These are phyloP conservation scores for Clitoria ternatea DNA, from an alignment of 306 rosid species.

Conservation along the genomic window DNA sequence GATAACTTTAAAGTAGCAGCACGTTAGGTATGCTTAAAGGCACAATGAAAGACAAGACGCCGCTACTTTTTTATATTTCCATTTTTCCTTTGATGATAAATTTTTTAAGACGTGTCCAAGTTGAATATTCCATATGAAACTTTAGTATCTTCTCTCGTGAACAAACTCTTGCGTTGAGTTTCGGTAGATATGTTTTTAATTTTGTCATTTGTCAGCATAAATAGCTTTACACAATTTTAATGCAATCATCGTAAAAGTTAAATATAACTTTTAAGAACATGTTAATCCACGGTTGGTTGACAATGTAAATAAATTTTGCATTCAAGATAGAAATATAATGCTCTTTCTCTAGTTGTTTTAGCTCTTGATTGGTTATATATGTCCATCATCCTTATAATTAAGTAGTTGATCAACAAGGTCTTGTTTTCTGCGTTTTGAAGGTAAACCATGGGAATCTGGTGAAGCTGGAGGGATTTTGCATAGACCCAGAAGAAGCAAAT, in stretches of 20 bases:
- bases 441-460: conserved; percentile 96
- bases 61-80: not conserved
- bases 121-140: not conserved
- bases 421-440: conserved; percentile 38
- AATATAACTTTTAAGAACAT: too few relatives aligned
- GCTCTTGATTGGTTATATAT: not conserved
- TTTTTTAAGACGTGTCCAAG: not conserved
- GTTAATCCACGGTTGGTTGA: too few relatives aligned
- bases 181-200: too few relatives aligned
- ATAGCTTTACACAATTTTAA: too few relatives aligned
- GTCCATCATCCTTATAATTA: not conserved
- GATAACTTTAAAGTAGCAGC: not conserved
- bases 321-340: not conserved
- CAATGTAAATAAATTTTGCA: too few relatives aligned
- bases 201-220: too few relatives aligned
- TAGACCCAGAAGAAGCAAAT: conserved; percentile 58
- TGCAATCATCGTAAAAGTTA: too few relatives aligned
- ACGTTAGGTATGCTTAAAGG: conserved; percentile 16
- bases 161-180: too few relatives aligned
- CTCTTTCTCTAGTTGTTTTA: not conserved
- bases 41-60: conserved; percentile 7
- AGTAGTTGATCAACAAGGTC: conserved; percentile 1
- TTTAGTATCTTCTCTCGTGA: not conserved
- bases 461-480: conserved; percentile 92
- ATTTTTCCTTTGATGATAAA: not conserved